Evolutionary conservation across 805 yeast genomes (phyloP).

Genomic region (Cyberlindnera mrakii): DNA sequence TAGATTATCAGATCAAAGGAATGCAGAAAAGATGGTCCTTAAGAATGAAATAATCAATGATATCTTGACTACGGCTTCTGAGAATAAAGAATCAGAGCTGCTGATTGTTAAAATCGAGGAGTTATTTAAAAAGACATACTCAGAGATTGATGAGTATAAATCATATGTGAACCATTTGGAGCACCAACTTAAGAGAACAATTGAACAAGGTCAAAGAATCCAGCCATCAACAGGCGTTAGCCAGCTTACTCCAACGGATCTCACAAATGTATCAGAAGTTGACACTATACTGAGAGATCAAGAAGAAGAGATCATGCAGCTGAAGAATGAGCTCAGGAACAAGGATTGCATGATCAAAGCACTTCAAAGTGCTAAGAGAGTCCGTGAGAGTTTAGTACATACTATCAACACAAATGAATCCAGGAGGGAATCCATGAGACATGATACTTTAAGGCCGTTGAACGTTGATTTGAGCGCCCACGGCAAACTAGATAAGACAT

Average conservation of each 20-base stretch:
- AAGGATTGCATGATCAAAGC: conserved; percentile 79
- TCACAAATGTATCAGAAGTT: conserved; percentile 13
- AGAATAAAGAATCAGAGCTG: conserved; percentile 28
- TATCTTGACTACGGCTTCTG: conserved; percentile 34
- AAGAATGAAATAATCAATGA: conserved; percentile 57
- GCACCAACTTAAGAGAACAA: conserved; percentile 34
- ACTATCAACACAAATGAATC: conserved; percentile 18
- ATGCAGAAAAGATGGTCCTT: conserved; percentile 46
- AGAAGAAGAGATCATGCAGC: conserved; percentile 60
- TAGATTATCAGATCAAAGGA: conserved; percentile 55
- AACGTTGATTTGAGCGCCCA: conserved; percentile 11
- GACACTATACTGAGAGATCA: conserved; percentile 44
- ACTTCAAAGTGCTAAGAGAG: conserved; percentile 55
- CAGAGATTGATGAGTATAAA: conserved; percentile 53
- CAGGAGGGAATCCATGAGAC: conserved; percentile 17
- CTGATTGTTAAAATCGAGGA: conserved; percentile 41
- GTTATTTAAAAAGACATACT: conserved; percentile 38
- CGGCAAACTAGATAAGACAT: background rate
- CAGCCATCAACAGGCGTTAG: background rate
- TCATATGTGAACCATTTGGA: conserved; percentile 58
- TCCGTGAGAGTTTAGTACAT: conserved; percentile 36
- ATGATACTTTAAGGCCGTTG: conserved; percentile 17
- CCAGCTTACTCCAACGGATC: conserved; percentile 10
- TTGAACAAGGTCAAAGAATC: conserved; percentile 1
- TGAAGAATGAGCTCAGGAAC: conserved; percentile 56